Evolutionary conservation across 192 early-diverging fungal species (phyloP).

Genomic region (Umbelopsis vinacea): DNA sequence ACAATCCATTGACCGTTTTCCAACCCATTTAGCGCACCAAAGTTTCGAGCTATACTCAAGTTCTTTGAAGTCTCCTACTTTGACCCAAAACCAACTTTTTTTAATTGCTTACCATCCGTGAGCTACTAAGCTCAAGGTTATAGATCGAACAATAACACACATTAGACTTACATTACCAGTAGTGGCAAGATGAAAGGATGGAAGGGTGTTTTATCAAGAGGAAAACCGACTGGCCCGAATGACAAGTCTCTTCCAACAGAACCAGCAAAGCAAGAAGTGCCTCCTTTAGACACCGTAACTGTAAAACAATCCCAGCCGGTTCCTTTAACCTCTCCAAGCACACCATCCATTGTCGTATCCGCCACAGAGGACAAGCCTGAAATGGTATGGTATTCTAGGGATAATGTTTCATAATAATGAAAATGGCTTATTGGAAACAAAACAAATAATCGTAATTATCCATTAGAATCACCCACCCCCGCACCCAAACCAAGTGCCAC

Average conservation of each 20-base stretch:
- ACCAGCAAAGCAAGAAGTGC: constrained; percentile 19
- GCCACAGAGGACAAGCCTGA: constrained; percentile 13
- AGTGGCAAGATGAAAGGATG: constrained; percentile 20
- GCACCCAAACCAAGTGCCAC: not conserved
- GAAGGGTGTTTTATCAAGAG: constrained; percentile 20
- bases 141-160: constrained; percentile 8
- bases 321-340: constrained; percentile 6
- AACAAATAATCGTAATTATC: not conserved
- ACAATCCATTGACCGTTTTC: not conserved
- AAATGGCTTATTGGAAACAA: not conserved
- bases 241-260: constrained; percentile 11
- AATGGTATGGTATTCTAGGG: not conserved
- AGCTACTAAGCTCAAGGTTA: constrained; percentile 7
- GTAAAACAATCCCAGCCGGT: constrained; percentile 11
- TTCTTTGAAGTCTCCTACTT: not conserved
- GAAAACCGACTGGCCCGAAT: constrained; percentile 1
- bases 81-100: not conserved
- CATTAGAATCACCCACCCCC: constrained; percentile 2
- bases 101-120: not conserved
- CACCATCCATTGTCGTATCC: constrained; percentile 5
- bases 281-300: not conserved
- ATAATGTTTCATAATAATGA: not conserved
- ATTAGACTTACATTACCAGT: not conserved
- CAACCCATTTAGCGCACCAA: not conserved
- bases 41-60: not conserved